Evolutionary conservation across 768 basidiomycete species (phyloP), one percentile per base, ranked within the genome.

Genomic region (Lactarius trivialis): DNA sequence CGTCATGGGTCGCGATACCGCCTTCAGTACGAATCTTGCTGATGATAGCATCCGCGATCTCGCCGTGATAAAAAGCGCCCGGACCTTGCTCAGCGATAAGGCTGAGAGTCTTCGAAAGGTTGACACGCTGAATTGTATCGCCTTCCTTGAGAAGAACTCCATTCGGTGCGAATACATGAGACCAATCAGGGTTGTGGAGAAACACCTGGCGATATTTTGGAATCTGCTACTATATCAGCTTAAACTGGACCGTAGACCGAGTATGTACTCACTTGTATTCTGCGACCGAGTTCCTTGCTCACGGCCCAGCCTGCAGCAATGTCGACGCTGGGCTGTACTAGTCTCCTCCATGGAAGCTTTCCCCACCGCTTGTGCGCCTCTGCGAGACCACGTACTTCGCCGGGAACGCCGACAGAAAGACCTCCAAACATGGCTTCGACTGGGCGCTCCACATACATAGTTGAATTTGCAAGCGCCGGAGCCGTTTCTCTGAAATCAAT

Each of bases 401-500:
- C 90, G 1, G 97, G 97, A 0, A 97, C 87, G 26, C 83, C 95
- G n/a, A 96, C 83, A 7, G 93, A 73, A 58, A 98, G 75, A 4
- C 97, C 95, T 4, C 97, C 96, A 60, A 79, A 84, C 60, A 68
- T 77, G 19, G 92, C 78, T 2, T 78, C 74, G 4, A 71, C 65
- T 3, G 89, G 78, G 48, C 84, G 72, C 14, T 78, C 74, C 36
- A 74, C 68, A 74, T 84, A 98, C 94, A 98, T 98, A 5, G 85
- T 85, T 43, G 77, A 72, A 70, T 87, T 89, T 6, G 93, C 78
- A 36, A 82, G 73, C 0, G 80, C 81, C 0, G 96, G 93, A 1
- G 89, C 92, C 0, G 84, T 86, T 73, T 98, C 96, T 48, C 96
- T 83, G 71, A 92, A 98, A 75, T 98, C 91, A 55, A 98, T 79